Conservation (phyloP, 2,329 filamentous ascomycete genomes). For the Chrysoporthe puriensis region DNA sequence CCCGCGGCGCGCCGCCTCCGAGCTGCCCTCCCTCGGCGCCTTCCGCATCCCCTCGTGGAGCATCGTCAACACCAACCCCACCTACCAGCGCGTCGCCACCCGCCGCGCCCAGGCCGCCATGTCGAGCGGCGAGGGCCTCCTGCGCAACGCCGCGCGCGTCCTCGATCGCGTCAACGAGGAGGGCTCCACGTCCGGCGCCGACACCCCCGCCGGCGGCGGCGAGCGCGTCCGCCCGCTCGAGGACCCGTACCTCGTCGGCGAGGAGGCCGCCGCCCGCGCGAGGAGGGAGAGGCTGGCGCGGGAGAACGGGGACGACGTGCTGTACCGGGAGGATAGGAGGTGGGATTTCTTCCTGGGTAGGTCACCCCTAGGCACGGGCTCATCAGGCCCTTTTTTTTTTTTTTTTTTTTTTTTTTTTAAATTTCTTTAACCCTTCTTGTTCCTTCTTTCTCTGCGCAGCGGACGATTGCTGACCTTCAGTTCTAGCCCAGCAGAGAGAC, state of each 20-base stretch:
- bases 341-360: constrained; percentile 66
- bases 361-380: constrained; percentile 34
- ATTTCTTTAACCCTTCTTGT: too few species aligned
- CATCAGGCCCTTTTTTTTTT: background rate
- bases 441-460: background rate
- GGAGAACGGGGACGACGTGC: constrained; percentile 57
- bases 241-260: constrained; percentile 70
- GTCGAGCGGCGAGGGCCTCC: constrained; percentile 37
- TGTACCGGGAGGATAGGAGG: constrained; percentile 59
- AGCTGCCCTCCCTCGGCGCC: constrained; percentile 49
- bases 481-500: constrained; percentile 53
- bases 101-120: constrained; percentile 54
- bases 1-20: constrained; percentile 35
- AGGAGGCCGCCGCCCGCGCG: constrained; percentile 63
- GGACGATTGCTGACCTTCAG: constrained; percentile 28
- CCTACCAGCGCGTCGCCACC: constrained; percentile 66
- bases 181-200: constrained; percentile 20
- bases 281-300: constrained; percentile 60
- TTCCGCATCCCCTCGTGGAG: constrained; percentile 66
- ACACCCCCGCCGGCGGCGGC: constrained; percentile 30
- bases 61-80: constrained; percentile 56
- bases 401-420: background rate
- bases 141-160: constrained; percentile 35
- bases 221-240: constrained; percentile 56
- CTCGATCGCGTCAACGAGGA: constrained; percentile 45